Conservation (phyloP, 2,329 filamentous ascomycete genomes). For the Bimuria novae-zelandiae region DNA sequence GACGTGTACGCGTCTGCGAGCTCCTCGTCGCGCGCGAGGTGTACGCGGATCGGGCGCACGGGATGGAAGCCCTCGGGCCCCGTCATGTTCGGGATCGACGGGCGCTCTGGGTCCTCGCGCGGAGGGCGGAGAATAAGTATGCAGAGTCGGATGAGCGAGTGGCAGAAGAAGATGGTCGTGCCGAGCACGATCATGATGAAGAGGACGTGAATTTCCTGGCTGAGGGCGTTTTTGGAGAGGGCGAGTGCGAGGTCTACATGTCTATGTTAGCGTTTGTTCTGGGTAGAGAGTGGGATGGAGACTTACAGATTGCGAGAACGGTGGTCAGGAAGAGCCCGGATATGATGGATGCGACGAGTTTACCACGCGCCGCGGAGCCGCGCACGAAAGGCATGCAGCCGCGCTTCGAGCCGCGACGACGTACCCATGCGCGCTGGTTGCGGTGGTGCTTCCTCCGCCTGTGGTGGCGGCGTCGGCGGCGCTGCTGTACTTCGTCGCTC, state of each 20-base stretch:
- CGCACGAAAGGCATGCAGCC: constrained; percentile 26
- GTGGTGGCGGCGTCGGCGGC: constrained; percentile 44
- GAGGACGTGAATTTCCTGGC: constrained; percentile 76
- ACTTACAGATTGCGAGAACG: constrained; percentile 70
- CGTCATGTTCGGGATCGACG: constrained; percentile 54
- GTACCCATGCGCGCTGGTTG: constrained; percentile 35
- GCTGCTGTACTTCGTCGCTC: constrained; percentile 47
- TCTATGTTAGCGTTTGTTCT: constrained; percentile 10
- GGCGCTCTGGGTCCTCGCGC: constrained; percentile 21
- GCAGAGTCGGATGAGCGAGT: constrained; percentile 74
- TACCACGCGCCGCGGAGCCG: constrained; percentile 36
- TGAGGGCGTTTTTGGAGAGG: constrained; percentile 65
- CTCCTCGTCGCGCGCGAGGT: constrained; percentile 76
- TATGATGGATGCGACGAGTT: constrained; percentile 57
- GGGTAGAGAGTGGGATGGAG: not conserved
- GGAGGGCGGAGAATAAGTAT: constrained; percentile 63
- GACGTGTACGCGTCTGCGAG: constrained; percentile 55
- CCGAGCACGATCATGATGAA: constrained; percentile 78
- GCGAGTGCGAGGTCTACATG: constrained; percentile 75
- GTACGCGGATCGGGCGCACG: constrained; percentile 73
- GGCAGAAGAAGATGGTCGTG: constrained; percentile 78
- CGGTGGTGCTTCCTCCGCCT: constrained; percentile 35
- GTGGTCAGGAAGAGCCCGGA: constrained; percentile 66
- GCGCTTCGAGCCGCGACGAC: constrained; percentile 23
- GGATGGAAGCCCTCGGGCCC: constrained; percentile 71